Base-by-base conservation (phyloP, 2,329 filamentous ascomycete species). In the Periconia macrospinosa region DNA sequence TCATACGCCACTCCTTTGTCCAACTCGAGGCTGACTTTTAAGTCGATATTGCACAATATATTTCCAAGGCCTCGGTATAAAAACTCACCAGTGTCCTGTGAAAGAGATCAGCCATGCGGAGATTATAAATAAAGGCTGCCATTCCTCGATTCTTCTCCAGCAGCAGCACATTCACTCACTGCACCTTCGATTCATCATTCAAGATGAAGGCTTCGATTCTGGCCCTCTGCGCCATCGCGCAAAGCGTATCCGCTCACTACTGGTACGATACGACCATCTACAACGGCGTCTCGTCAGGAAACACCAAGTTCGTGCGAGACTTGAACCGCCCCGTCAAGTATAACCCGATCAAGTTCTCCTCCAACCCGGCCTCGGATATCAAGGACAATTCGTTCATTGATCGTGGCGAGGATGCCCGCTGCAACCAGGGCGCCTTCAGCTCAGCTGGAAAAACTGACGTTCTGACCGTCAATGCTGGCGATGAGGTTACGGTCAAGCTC, bases 401-500 rank as follows among this genome's bases (percentile, higher is more conserved):
- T 6, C 50, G 57, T 17, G 42, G 48, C 30, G 33, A 50, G 11
- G 64, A 66, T 52, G 65, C 69, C 45, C 62, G 63, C 20, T 70
- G 67, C 62, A 68, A 66, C 53, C 57, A 63, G 49, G 65, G 63
- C 19, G 53, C 62, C 5, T 56, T 57, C 15, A 15, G 49, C 11
- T 56, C 42, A 20, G 62, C 53, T 13, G 44, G 48, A 23, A 33
- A 41, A 18, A 66, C 54, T 3, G 41, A 54, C 3, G 56, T 51
- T 20, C 30, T 33, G 13, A 33, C 30, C 63, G 47, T 56, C 58
- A 18, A 58, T 67, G 1, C 78, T 0, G 79, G 79, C 41, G 72
- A 76, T 62, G 71, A 78, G 65, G 65, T 82, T 69, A 67, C 76
- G 60, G 66, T 81, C 71, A 67, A 80, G 55, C 65, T 79, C 70